These are phyloP conservation scores for Lyophyllum decastes DNA, from an alignment of 768 basidiomycete genomes.

Conservation along the genomic window DNA sequence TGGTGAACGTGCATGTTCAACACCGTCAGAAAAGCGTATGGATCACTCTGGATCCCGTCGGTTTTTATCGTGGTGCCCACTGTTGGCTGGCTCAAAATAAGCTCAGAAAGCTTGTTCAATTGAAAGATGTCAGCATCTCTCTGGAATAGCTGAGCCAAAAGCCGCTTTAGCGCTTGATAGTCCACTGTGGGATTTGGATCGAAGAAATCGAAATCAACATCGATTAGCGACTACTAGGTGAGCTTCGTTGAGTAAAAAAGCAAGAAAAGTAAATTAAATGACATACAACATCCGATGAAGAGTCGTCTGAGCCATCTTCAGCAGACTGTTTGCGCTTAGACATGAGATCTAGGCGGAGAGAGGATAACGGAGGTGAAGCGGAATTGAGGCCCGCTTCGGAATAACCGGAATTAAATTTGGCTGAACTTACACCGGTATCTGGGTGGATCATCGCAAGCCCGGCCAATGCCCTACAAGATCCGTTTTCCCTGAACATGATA, in stretches of 20 bases:
- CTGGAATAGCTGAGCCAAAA: slow-evolving; percentile 69
- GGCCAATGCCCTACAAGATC: neutral
- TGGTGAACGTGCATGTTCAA: slow-evolving; percentile 75
- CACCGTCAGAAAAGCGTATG: slow-evolving; percentile 85
- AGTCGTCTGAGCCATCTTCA: slow-evolving; percentile 38
- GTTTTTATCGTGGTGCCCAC: slow-evolving; percentile 93
- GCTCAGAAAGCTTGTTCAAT: slow-evolving; percentile 74
- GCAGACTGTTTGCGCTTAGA: slow-evolving; percentile 55
- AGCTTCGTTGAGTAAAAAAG: slow-evolving; percentile 17
- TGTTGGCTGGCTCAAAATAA: slow-evolving; percentile 70
- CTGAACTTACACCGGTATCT: neutral
- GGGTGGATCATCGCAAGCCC: neutral
- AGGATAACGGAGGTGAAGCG: neutral
- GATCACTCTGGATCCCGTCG: slow-evolving; percentile 87
- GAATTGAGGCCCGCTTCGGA: slow-evolving; percentile 1
- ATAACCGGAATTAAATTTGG: neutral
- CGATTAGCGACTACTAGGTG: slow-evolving; percentile 59
- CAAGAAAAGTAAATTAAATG: neutral
- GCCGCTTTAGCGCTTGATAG: slow-evolving; percentile 82
- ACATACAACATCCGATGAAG: slow-evolving; percentile 35
- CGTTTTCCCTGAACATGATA: slow-evolving; percentile 2
- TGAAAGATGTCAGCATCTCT: slow-evolving; percentile 74
- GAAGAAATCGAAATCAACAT: slow-evolving; percentile 95
- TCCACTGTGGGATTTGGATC: slow-evolving; percentile 81
- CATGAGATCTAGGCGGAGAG: slow-evolving; percentile 30